Conservation (phyloP, 208 protist genomes). For the Trypanosoma avium region DNA sequence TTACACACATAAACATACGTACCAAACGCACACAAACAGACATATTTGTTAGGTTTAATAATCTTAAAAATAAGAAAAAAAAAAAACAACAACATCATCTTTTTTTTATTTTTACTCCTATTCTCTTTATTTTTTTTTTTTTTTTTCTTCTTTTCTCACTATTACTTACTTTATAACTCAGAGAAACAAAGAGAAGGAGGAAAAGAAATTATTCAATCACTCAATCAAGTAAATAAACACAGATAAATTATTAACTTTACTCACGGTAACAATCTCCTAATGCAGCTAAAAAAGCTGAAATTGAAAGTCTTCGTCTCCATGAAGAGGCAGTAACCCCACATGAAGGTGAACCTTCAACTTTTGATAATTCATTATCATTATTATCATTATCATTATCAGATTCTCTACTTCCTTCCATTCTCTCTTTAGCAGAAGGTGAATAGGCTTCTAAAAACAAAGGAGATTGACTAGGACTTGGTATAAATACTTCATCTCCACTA, state of each 20-base stretch:
- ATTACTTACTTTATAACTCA: not conserved
- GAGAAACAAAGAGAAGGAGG: not conserved
- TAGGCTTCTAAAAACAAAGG: constrained; percentile 62
- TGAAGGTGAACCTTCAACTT: constrained; percentile 10
- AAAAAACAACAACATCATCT: constrained; percentile 5
- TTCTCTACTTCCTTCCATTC: not conserved
- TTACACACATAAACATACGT: constrained; percentile 18
- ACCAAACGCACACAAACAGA: no score
- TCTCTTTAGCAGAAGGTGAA: constrained; percentile 29
- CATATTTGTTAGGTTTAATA: no score
- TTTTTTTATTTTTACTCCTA: not conserved
- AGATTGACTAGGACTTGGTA: constrained; percentile 62
- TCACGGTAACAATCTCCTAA: not conserved
- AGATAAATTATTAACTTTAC: not conserved
- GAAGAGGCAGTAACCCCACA: constrained; percentile 6
- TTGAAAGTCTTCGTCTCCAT: constrained; percentile 14
- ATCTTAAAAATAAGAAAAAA: no score
- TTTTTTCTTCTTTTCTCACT: not conserved
- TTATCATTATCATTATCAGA: no score
- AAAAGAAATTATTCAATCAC: not conserved
- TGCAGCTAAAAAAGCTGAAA: constrained; percentile 7
- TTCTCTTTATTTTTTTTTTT: constrained; percentile 1
- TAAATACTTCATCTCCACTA: constrained; percentile 36
- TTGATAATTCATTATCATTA: constrained; percentile 2
- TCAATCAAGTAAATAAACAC: constrained; percentile 1